These are phyloP conservation scores for Raddia distichophylla DNA, from an alignment of 176 grass and related monocot genomes.

Conservation along the genomic window DNA sequence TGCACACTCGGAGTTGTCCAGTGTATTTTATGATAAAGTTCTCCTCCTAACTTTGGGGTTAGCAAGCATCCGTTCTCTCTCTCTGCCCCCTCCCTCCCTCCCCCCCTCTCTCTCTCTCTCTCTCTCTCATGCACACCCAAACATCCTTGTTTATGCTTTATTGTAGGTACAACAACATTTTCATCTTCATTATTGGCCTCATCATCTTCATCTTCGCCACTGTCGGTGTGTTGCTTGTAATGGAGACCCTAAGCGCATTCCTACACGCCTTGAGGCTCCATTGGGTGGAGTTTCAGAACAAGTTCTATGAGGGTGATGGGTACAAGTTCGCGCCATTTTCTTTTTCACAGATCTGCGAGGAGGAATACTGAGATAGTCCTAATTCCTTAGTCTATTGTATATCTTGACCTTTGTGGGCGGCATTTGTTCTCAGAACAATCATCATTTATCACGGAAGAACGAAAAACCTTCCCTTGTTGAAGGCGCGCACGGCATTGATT, in stretches of 20 bases:
- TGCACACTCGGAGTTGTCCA: slow-evolving; percentile 88
- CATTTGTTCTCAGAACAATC: slow-evolving; percentile 41
- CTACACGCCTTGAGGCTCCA: slow-evolving; percentile 97
- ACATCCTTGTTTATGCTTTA: slow-evolving; percentile 24
- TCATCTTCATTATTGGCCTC: slow-evolving; percentile 53
- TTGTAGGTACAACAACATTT: slow-evolving; percentile 66
- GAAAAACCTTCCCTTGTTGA: slow-evolving; percentile 42
- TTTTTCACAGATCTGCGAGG: slow-evolving; percentile 58
- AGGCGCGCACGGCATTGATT: slow-evolving; percentile 36
- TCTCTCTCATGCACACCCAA: not conserved
- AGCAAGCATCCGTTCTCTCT: slow-evolving; percentile 28
- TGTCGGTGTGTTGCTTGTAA: slow-evolving; percentile 88
- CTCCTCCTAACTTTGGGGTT: slow-evolving; percentile 76
- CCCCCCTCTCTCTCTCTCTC: not conserved
- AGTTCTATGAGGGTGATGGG: slow-evolving; percentile 97
- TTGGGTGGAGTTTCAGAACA: slow-evolving; percentile 99
- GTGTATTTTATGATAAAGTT: slow-evolving; percentile 95
- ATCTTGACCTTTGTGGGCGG: slow-evolving; percentile 19
- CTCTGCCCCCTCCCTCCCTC: not conserved
- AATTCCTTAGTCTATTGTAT: slow-evolving; percentile 40
- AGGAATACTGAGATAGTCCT: slow-evolving; percentile 65
- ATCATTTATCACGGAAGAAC: slow-evolving; percentile 50
- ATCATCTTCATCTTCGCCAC: slow-evolving; percentile 72
- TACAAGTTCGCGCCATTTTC: slow-evolving; percentile 95
- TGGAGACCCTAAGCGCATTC: slow-evolving; percentile 97